phyloP scores from a whole-genome alignment of 2,329 filamentous ascomycete genomes.

The Sporothrix inflata region DNA sequence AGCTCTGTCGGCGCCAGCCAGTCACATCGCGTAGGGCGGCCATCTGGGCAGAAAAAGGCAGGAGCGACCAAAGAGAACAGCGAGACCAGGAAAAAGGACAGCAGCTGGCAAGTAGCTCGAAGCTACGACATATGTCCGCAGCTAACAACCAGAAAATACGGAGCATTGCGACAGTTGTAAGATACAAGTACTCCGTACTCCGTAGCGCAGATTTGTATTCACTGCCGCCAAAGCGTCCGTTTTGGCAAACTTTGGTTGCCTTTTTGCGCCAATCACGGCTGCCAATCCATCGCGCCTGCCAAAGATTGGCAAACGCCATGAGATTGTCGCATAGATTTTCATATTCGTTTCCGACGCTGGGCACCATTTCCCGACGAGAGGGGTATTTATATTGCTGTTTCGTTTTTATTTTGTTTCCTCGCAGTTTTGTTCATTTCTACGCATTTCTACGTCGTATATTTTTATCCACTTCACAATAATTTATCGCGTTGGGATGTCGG shows the following conservation, averaged over 20 bases:
- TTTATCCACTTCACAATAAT: too few species aligned
- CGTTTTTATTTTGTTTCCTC: not conserved
- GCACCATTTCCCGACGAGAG: not conserved
- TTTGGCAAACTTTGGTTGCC: not conserved
- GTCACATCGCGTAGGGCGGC: slow-evolving; percentile 27
- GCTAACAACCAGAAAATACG: slow-evolving; percentile 5
- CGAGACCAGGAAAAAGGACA: slow-evolving; percentile 12
- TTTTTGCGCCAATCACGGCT: slow-evolving; percentile 14
- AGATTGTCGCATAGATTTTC: slow-evolving; percentile 12
- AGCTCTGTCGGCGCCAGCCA: slow-evolving; percentile 18
- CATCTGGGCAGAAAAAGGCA: slow-evolving; percentile 22
- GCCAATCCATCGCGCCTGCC: not conserved
- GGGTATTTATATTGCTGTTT: not conserved
- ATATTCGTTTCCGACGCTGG: slow-evolving; percentile 8
- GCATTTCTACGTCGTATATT: too few species aligned
- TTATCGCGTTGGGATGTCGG: not conserved
- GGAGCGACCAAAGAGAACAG: not conserved
- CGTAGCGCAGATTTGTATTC: slow-evolving; percentile 1
- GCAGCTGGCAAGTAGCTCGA: slow-evolving; percentile 13
- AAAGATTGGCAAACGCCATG: not conserved
- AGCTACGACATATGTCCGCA: slow-evolving; percentile 1
- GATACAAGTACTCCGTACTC: not conserved
- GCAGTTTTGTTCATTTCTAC: not conserved
- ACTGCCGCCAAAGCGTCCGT: slow-evolving; percentile 17
- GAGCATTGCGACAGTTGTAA: not conserved